A percentile compares a stretch with the other conserved stretches of the same genome.
These are phyloP conservation scores for Tremellales sp. DNA, from an alignment of 1,284 basidiomycete genomes.

Conservation along the genomic window DNA sequence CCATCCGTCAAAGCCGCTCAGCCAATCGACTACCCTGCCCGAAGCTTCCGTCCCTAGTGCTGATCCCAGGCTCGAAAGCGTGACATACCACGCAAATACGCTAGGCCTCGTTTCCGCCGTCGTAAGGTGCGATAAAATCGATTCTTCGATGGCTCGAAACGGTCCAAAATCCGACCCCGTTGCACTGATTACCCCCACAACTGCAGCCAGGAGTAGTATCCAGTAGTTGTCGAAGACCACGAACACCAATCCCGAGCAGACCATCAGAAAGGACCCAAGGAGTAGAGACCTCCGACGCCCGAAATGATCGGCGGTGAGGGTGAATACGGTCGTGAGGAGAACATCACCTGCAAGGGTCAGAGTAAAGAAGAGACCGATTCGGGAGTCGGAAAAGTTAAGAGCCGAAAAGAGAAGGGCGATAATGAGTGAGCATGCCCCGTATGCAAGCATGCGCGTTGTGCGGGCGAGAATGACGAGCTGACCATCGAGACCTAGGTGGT, in stretches of 20 bases:
- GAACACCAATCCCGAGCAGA: slow-evolving; percentile 18
- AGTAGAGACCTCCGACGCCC: slow-evolving; percentile 19
- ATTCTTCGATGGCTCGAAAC: slow-evolving; percentile 32
- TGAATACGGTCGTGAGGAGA: slow-evolving; percentile 15
- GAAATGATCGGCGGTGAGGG: slow-evolving; percentile 19
- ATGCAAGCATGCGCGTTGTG: slow-evolving; percentile 12
- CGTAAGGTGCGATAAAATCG: slow-evolving; percentile 23
- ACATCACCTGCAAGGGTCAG: slow-evolving; percentile 26
- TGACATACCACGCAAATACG: slow-evolving; percentile 26
- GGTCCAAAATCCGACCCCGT: slow-evolving; percentile 28
- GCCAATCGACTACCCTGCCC: slow-evolving; percentile 10
- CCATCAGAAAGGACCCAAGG: slow-evolving; percentile 23
- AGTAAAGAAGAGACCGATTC: slow-evolving; percentile 19
- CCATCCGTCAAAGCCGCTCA: slow-evolving; percentile 10
- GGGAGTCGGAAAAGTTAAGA: slow-evolving; percentile 15
- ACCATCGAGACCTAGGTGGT: slow-evolving; percentile 6
- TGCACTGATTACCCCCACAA: slow-evolving; percentile 24
- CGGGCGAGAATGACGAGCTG: slow-evolving; percentile 16
- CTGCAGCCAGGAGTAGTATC: slow-evolving; percentile 23
- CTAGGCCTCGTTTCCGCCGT: slow-evolving; percentile 8
- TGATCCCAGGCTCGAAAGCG: slow-evolving; percentile 14
- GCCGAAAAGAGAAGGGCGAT: slow-evolving; percentile 14
- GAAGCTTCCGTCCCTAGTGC: slow-evolving; percentile 19
- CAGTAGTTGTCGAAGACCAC: slow-evolving; percentile 17
- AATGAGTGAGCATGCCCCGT: slow-evolving; percentile 11